Percentiles rank a stretch among this genome's conserved stretches.
Evolutionary conservation across 2,329 filamentous ascomycete genomes (phyloP).

Genomic region (Aspergillus novoparasiticus): DNA sequence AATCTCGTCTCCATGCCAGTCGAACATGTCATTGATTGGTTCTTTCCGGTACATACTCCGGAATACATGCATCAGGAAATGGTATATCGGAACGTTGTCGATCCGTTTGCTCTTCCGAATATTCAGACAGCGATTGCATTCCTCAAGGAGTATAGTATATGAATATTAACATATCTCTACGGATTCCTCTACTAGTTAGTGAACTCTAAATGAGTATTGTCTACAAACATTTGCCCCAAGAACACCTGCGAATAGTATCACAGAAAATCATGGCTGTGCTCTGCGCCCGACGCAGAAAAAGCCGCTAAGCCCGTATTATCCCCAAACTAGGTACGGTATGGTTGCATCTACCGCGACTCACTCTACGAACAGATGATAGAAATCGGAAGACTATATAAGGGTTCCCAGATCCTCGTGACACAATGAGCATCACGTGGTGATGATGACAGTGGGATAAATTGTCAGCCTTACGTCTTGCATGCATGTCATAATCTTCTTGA

Average conservation of each 20-base stretch:
- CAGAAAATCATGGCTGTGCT: not conserved
- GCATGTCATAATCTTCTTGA: not conserved
- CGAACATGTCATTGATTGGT: not conserved
- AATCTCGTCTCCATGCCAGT: not conserved
- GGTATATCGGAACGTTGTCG: not conserved
- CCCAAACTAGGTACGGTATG: not conserved
- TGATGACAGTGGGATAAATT: not conserved
- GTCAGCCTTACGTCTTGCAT: not conserved
- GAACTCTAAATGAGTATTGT: too few species aligned
- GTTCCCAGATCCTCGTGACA: not conserved
- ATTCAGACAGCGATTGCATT: not conserved
- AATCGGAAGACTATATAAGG: not conserved
- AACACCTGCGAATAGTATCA: not conserved
- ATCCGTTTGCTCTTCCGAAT: not conserved
- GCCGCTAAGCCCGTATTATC: not conserved
- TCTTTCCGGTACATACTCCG: too few species aligned
- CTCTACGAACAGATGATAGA: not conserved
- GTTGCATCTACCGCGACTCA: not conserved
- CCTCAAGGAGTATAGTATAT: not conserved
- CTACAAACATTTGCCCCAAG: not conserved
- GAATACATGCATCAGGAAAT: not conserved
- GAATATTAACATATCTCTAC: not conserved
- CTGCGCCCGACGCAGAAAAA: not conserved
- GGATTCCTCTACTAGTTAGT: not conserved
- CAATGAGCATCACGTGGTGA: not conserved